phyloP scores from a whole-genome alignment of 139 green algal species.

The Desmodesmus armatus region DNA sequence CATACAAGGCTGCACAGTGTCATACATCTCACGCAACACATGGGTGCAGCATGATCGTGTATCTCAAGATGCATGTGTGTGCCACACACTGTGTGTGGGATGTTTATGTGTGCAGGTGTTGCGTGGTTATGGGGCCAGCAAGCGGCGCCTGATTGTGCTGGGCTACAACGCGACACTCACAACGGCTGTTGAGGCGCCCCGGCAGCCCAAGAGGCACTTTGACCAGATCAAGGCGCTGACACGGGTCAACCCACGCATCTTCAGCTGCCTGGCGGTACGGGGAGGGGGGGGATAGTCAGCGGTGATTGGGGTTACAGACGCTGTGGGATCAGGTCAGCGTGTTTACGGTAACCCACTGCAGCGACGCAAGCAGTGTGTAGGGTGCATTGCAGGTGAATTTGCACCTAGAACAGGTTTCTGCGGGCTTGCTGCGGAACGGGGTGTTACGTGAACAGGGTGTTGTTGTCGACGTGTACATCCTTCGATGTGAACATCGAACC shows the following conservation, averaged over 20 bases:
- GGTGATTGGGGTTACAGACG: too few relatives aligned
- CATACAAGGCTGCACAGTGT: too few relatives aligned
- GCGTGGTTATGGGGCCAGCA: conserved; percentile 57
- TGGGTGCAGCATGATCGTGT: too few relatives aligned
- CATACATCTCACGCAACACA: too few relatives aligned
- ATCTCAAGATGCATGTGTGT: too few relatives aligned
- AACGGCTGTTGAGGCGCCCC: conserved; percentile 73
- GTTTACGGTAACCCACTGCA: too few relatives aligned
- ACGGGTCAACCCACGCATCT: conserved; percentile 73
- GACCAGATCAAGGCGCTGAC: conserved; percentile 79
- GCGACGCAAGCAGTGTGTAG: too few relatives aligned
- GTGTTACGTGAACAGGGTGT: neutral
- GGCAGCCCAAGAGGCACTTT: conserved; percentile 85
- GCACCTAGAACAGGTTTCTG: too few relatives aligned
- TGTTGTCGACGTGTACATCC: neutral
- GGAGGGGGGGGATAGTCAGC: conserved; percentile 48
- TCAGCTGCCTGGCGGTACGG: conserved; percentile 62
- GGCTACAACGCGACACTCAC: conserved; percentile 98
- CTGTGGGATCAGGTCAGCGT: too few relatives aligned
- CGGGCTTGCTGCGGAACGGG: neutral
- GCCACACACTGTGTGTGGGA: neutral
- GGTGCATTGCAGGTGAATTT: too few relatives aligned
- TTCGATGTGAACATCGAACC: neutral
- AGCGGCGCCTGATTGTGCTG: conserved; percentile 85
- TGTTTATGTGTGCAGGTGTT: conserved; percentile 74